Percentiles rank a stretch among this genome's conserved stretches.
Conservation (phyloP, 805 yeast species). For the Yamadazyma sp. region DNA sequence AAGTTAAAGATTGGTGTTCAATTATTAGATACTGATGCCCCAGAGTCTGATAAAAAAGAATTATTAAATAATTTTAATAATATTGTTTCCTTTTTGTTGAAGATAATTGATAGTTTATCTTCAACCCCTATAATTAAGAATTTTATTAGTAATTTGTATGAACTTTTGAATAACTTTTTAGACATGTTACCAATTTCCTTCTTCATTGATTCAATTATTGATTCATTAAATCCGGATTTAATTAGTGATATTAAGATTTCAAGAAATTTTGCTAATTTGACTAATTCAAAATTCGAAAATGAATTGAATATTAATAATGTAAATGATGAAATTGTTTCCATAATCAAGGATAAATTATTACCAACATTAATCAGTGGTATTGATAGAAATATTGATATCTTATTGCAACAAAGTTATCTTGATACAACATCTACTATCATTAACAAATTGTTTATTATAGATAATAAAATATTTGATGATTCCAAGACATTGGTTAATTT, state of each 20-base stretch:
- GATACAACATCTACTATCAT: conserved; percentile 65
- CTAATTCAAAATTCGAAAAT: conserved; percentile 64
- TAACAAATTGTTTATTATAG: conserved; percentile 53
- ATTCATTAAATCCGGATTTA: conserved; percentile 30
- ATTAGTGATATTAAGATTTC: conserved; percentile 46
- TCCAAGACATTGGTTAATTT: conserved; percentile 45
- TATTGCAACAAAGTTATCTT: conserved; percentile 64
- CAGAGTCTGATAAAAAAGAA: conserved; percentile 22
- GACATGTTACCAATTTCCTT: conserved; percentile 71
- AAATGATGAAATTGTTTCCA: conserved; percentile 44
- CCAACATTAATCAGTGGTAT: conserved; percentile 45
- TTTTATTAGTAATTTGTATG: conserved; percentile 13
- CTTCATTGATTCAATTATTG: conserved; percentile 60
- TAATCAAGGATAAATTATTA: conserved; percentile 51
- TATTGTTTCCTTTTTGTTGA: conserved; percentile 32
- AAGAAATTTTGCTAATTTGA: conserved; percentile 58
- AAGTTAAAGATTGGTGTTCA: conserved; percentile 53
- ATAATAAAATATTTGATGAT: conserved; percentile 21
- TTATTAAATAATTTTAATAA: conserved; percentile 34
- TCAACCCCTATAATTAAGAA: conserved; percentile 20
- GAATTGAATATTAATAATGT: conserved; percentile 50
- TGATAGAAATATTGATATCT: conserved; percentile 35
- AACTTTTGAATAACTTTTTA: conserved; percentile 58
- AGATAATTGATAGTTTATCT: conserved; percentile 37
- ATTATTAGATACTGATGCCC: conserved; percentile 41